A percentile compares a stretch with the other conserved stretches of the same genome.
These are phyloP conservation scores for Lasiosphaeriaceae sp. DNA, from an alignment of 495 filamentous ascomycete genomes.

Conservation along the genomic window DNA sequence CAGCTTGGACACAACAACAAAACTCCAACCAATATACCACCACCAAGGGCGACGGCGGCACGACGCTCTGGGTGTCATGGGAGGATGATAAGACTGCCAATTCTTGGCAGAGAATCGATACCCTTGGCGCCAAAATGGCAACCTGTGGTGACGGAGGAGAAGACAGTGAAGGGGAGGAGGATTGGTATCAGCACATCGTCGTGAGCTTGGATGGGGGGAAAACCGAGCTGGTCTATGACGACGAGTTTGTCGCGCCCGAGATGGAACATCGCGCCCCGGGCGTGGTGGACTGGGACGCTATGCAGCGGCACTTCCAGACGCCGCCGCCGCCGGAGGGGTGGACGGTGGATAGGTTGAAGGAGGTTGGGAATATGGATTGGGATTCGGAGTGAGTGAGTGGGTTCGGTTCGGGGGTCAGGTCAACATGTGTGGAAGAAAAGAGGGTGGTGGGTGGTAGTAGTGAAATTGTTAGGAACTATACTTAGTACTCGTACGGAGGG, in stretches of 20 bases:
- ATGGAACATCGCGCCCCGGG: conserved; percentile 25
- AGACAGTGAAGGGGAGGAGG: conserved; percentile 13
- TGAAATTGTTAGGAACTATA: no score
- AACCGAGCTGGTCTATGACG: conserved; percentile 13
- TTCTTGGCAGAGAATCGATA: not conserved
- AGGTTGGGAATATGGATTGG: not conserved
- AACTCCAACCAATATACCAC: not conserved
- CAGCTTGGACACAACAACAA: not conserved
- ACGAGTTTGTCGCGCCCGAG: conserved; percentile 23
- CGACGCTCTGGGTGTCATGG: not conserved
- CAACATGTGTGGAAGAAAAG: no score
- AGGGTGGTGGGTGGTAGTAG: no score
- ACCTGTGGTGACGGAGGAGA: conserved; percentile 1
- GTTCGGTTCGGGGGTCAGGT: no score
- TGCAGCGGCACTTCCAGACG: conserved; percentile 22
- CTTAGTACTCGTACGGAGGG: no score
- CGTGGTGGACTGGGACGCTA: conserved; percentile 30
- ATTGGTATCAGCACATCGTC: not conserved
- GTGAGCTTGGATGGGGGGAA: conserved; percentile 1
- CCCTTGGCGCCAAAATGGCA: not conserved
- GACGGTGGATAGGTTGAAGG: conserved; percentile 3
- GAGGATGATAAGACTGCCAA: not conserved
- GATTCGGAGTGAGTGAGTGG: no score
- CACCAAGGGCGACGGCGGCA: not conserved
- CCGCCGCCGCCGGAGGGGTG: conserved; percentile 9